phyloP scores from a whole-genome alignment of 805 yeast species.

The Lachancea sp. region DNA sequence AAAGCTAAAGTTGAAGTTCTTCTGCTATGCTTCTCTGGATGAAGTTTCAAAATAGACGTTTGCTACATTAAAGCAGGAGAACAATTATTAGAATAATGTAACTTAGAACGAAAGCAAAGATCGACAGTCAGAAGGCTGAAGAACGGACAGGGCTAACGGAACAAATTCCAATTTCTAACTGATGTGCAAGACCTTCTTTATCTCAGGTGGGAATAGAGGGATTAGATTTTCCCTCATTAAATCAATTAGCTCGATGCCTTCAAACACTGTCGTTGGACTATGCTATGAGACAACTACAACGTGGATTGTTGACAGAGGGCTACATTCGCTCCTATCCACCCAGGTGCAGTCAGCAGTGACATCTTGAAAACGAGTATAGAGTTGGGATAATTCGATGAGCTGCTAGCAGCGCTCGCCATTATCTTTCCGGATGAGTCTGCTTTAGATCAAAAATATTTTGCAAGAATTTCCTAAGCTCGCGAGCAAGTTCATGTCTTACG shows the following conservation, averaged over 20 bases:
- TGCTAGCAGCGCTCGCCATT: slow-evolving; percentile 2
- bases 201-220: slow-evolving; percentile 36
- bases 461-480: slow-evolving; percentile 20
- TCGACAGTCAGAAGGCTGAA: no score
- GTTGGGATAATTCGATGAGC: not conserved
- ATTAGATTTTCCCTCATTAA: slow-evolving; percentile 33
- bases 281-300: slow-evolving; percentile 24
- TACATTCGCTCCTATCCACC: slow-evolving; percentile 33
- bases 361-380: slow-evolving; percentile 18
- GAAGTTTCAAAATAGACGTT: no score
- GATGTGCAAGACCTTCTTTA: slow-evolving; percentile 23
- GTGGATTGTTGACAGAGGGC: slow-evolving; percentile 24
- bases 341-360: slow-evolving; percentile 38
- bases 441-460: slow-evolving; percentile 13
- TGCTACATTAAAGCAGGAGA: no score
- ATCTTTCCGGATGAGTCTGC: slow-evolving; percentile 30
- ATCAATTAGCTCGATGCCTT: slow-evolving; percentile 14
- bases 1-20: no score
- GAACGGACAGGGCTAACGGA: no score
- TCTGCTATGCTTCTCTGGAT: no score
- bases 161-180: no score
- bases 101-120: no score
- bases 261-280: slow-evolving; percentile 28
- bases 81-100: no score
- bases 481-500: slow-evolving; percentile 27